Evolutionary conservation across 495 filamentous ascomycete genomes (phyloP).

Genomic region (Hamigera avellanea): DNA sequence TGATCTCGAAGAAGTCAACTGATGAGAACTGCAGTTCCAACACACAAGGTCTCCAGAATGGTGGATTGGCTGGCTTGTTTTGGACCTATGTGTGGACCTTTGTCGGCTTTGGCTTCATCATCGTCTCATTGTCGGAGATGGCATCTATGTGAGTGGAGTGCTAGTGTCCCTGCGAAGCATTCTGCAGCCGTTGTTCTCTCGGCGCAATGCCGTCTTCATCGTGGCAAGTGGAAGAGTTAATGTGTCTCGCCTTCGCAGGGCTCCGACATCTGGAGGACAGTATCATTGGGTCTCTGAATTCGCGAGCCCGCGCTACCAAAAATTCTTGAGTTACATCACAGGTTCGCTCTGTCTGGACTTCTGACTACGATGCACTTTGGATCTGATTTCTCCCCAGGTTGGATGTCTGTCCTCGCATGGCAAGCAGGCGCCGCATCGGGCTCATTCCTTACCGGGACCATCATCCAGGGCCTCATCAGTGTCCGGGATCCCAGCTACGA

Average conservation of each 20-base stretch:
- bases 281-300: slow-evolving; percentile 43
- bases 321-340: slow-evolving; percentile 33
- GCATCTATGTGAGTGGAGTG: slow-evolving; percentile 18
- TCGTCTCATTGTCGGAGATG: slow-evolving; percentile 23
- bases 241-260: slow-evolving; percentile 5
- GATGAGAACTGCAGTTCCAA: slow-evolving; percentile 10
- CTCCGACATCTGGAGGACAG: slow-evolving; percentile 29
- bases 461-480: slow-evolving; percentile 33
- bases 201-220: no score
- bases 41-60: slow-evolving; percentile 10
- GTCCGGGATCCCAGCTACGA: slow-evolving; percentile 24
- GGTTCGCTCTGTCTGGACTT: slow-evolving; percentile 8
- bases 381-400: slow-evolving; percentile 14
- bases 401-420: slow-evolving; percentile 34
- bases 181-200: not conserved
- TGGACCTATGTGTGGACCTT: slow-evolving; percentile 16
- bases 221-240: no score
- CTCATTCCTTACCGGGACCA: slow-evolving; percentile 29
- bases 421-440: slow-evolving; percentile 26
- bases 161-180: not conserved
- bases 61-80: slow-evolving; percentile 9
- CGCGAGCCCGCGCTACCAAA: slow-evolving; percentile 25
- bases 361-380: no score
- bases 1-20: not conserved
- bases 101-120: slow-evolving; percentile 13